phyloP scores from a whole-genome alignment of 139 green algal genomes.

The Auxenochlorella pyrenoidosa region DNA sequence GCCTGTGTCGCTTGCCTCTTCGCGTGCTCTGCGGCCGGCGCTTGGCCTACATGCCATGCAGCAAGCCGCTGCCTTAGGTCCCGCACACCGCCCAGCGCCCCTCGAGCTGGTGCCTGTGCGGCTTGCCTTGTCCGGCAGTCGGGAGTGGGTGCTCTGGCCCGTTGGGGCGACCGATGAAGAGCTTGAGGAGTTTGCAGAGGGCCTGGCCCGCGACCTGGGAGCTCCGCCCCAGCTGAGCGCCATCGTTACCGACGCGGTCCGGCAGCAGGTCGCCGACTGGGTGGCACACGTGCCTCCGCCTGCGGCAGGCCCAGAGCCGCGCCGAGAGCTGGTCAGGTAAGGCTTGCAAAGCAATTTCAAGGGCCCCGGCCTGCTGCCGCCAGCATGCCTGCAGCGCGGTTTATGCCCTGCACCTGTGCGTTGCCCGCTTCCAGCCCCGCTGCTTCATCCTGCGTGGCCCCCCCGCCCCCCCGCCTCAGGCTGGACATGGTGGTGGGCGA shows the following conservation, averaged over 20 bases:
- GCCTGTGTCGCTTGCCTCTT: background rate
- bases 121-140: background rate
- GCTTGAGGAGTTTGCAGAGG: background rate
- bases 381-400: background rate
- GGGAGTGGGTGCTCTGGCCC: conserved; percentile 31
- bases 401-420: background rate
- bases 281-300: conserved; percentile 14
- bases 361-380: background rate
- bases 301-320: background rate
- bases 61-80: background rate
- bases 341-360: background rate
- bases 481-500: conserved; percentile 26
- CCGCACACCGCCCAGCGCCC: background rate
- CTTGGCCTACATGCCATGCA: background rate
- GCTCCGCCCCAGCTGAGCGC: background rate
- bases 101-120: conserved; percentile 18
- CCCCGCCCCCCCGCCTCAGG: background rate
- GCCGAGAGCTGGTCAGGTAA: conserved; percentile 26
- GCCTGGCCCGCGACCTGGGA: conserved; percentile 15
- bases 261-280: conserved; percentile 10
- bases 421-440: too few species aligned
- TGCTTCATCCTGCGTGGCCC: background rate
- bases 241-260: background rate
- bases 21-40: background rate
- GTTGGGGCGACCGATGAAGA: background rate